A percentile compares a stretch with the other conserved stretches of the same genome.
These are phyloP conservation scores for Penstemon newberryi DNA, from an alignment of 257 asterid species.

Conservation along the genomic window DNA sequence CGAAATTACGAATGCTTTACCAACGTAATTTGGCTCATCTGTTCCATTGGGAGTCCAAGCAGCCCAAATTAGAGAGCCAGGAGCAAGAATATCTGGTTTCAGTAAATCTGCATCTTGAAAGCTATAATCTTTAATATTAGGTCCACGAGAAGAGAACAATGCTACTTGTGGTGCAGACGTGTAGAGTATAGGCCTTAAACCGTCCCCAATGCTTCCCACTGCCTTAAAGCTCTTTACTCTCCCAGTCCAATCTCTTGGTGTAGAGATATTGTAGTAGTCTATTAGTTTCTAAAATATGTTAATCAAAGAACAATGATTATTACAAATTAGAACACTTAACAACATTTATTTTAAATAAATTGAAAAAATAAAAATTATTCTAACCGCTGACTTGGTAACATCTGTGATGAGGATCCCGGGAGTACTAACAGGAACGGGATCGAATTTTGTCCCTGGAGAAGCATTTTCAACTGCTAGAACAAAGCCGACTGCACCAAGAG, in stretches of 20 bases:
- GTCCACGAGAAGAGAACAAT: slow-evolving; percentile 94
- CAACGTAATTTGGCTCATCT: slow-evolving; percentile 80
- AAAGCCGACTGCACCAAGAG: slow-evolving; percentile 90
- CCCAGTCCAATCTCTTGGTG: slow-evolving; percentile 94
- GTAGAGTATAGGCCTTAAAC: slow-evolving; percentile 79
- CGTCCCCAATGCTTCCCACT: slow-evolving; percentile 81
- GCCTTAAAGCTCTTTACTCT: slow-evolving; percentile 90
- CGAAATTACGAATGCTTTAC: slow-evolving; percentile 36
- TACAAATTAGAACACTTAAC: not conserved
- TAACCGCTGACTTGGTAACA: slow-evolving; percentile 69
- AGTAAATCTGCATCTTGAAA: slow-evolving; percentile 93
- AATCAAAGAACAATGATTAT: no score
- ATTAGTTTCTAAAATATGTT: slow-evolving; percentile 63
- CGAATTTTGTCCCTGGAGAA: slow-evolving; percentile 89
- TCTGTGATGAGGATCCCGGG: slow-evolving; percentile 93
- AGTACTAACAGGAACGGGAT: slow-evolving; percentile 85
- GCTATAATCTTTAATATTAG: slow-evolving; percentile 89
- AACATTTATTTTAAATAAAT: not conserved
- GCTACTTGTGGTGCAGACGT: slow-evolving; percentile 99
- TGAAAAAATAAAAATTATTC: not conserved
- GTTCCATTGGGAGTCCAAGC: slow-evolving; percentile 99
- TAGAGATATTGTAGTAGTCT: slow-evolving; percentile 80
- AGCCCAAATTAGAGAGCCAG: slow-evolving; percentile 98
- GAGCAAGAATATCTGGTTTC: slow-evolving; percentile 97
- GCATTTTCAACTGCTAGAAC: slow-evolving; percentile 96